A percentile compares a stretch with the other conserved stretches of the same genome.
These are phyloP conservation scores for Plantago elongata DNA, from an alignment of 257 asterid species.

Conservation along the genomic window DNA sequence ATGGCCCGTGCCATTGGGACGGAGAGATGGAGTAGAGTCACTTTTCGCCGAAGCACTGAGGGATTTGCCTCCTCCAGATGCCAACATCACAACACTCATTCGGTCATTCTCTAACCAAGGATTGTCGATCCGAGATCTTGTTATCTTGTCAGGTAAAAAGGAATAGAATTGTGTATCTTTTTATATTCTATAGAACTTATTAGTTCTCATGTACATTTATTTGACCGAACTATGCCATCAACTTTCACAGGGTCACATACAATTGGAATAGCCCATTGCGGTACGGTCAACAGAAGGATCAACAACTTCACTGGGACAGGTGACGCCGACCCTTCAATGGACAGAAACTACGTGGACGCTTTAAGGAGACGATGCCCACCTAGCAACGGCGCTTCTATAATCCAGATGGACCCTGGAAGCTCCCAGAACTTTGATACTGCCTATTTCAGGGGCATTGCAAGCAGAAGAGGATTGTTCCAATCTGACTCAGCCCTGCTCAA, in stretches of 20 bases:
- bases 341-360: slow-evolving; percentile 25
- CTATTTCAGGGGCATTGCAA: slow-evolving; percentile 22
- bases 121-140: slow-evolving; percentile 46
- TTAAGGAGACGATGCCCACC: slow-evolving; percentile 31
- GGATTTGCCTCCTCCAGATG: slow-evolving; percentile 59
- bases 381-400: slow-evolving; percentile 21
- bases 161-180: no score
- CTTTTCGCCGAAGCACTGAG: slow-evolving; percentile 35
- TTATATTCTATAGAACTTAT: no score
- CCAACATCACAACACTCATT: slow-evolving; percentile 43
- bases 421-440: slow-evolving; percentile 26
- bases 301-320: slow-evolving; percentile 52
- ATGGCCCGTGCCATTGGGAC: slow-evolving; percentile 69
- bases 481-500: slow-evolving; percentile 42
- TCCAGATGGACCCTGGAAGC: slow-evolving; percentile 56
- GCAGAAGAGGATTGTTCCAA: slow-evolving; percentile 38
- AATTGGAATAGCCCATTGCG: slow-evolving; percentile 50
- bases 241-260: slow-evolving; percentile 45
- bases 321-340: slow-evolving; percentile 51
- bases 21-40: slow-evolving; percentile 64
- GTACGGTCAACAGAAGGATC: slow-evolving; percentile 34
- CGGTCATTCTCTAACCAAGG: slow-evolving; percentile 41
- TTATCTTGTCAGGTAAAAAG: slow-evolving; percentile 41
- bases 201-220: no score
- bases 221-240: no score